phyloP scores from a whole-genome alignment of 2,329 filamentous ascomycete genomes.

The Cladophialophora immunda region DNA sequence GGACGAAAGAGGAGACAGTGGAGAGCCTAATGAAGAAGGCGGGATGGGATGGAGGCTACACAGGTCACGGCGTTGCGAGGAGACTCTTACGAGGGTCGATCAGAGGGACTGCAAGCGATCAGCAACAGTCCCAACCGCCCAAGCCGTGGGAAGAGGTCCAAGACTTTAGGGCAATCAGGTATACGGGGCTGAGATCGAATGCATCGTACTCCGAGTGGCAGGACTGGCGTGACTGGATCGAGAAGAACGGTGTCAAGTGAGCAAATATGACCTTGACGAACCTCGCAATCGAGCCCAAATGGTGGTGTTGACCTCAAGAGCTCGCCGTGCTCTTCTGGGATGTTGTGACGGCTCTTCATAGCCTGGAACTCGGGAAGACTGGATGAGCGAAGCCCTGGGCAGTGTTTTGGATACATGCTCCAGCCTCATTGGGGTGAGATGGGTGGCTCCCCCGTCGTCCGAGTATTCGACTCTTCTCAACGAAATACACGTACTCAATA shows the following conservation, averaged over 20 bases:
- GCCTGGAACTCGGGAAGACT: background rate
- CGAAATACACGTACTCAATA: background rate
- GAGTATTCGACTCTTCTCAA: background rate
- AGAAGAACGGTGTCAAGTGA: constrained; percentile 43
- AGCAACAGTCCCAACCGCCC: constrained; percentile 17
- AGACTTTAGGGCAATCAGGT: constrained; percentile 79
- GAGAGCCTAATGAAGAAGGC: constrained; percentile 93
- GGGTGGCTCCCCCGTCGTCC: background rate
- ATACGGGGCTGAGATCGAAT: constrained; percentile 82
- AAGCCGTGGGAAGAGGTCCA: constrained; percentile 74
- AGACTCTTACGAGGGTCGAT: constrained; percentile 52
- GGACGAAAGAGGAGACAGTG: constrained; percentile 91
- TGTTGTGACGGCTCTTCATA: background rate
- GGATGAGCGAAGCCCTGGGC: background rate
- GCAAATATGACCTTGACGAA: background rate
- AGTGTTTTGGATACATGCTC: background rate
- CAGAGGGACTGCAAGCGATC: constrained; percentile 31
- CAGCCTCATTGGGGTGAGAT: background rate
- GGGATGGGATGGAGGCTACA: constrained; percentile 76
- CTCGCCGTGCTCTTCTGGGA: background rate
- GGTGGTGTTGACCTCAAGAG: background rate
- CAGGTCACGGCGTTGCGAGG: constrained; percentile 44
- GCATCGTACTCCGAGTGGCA: constrained; percentile 77
- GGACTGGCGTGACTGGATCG: constrained; percentile 79
- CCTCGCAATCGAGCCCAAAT: background rate